Evolutionary conservation across 331 rosid species (phyloP).

Genomic region (Acacia pycnantha): DNA sequence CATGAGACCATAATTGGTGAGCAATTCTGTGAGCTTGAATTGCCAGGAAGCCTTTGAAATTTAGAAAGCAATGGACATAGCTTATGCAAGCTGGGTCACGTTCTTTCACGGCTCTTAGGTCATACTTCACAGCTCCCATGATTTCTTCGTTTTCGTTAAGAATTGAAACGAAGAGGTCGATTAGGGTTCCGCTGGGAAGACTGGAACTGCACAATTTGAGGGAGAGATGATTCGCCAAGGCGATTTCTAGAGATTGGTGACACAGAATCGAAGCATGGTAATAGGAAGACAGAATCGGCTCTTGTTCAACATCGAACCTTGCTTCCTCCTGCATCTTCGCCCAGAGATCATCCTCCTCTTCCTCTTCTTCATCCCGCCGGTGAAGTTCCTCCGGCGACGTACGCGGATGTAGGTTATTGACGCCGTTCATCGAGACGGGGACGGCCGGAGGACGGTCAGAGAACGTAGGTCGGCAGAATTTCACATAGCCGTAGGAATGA

Average conservation of each 20-base stretch:
- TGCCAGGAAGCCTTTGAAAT: constrained; percentile 80
- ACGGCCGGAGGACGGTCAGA: constrained; percentile 42
- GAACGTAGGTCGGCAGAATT: constrained; percentile 44
- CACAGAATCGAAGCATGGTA: constrained; percentile 50
- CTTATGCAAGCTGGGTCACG: constrained; percentile 94
- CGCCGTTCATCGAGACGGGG: constrained; percentile 43
- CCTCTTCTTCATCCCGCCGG: constrained; percentile 15
- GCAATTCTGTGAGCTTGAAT: constrained; percentile 84
- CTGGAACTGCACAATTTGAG: constrained; percentile 55
- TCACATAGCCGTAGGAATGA: constrained; percentile 31
- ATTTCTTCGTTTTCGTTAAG: constrained; percentile 44
- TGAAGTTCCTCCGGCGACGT: constrained; percentile 26
- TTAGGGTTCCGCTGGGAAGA: constrained; percentile 52
- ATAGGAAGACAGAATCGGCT: constrained; percentile 60
- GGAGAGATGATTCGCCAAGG: constrained; percentile 62
- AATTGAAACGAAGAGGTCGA: constrained; percentile 52
- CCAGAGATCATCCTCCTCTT: constrained; percentile 52
- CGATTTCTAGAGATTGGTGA: constrained; percentile 56
- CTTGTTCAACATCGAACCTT: constrained; percentile 53
- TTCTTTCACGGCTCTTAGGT: constrained; percentile 69
- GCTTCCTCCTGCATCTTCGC: constrained; percentile 67
- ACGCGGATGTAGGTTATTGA: neutral
- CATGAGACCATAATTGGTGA: constrained; percentile 69
- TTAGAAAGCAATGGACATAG: constrained; percentile 70
- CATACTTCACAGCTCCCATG: constrained; percentile 39